These are phyloP conservation scores for Lotus japonicus DNA, from an alignment of 306 rosid species.

Conservation along the genomic window DNA sequence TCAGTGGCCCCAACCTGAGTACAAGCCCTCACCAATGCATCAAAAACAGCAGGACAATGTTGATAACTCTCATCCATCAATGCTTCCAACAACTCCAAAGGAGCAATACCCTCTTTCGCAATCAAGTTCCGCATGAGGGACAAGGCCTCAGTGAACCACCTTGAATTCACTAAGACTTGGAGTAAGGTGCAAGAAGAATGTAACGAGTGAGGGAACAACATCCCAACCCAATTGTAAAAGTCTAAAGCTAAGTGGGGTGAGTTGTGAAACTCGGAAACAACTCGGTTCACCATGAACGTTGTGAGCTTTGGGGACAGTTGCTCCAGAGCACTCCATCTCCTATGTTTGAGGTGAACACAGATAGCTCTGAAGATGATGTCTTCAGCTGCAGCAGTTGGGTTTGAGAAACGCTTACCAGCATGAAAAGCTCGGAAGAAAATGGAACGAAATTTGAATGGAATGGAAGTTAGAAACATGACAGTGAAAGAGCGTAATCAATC, in stretches of 20 bases:
- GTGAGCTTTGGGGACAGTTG: slow-evolving; percentile 36
- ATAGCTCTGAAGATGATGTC: slow-evolving; percentile 43
- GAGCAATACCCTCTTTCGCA: slow-evolving; percentile 16
- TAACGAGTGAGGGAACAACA: slow-evolving; percentile 24
- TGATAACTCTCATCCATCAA: slow-evolving; percentile 24
- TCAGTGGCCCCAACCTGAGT: slow-evolving; percentile 34
- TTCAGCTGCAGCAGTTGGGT: slow-evolving; percentile 30
- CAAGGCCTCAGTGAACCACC: slow-evolving; percentile 42
- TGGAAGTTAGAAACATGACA: neutral
- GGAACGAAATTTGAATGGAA: neutral
- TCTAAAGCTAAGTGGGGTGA: slow-evolving; percentile 43
- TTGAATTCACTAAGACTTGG: slow-evolving; percentile 47
- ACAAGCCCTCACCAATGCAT: slow-evolving; percentile 55
- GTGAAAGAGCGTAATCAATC: too few relatives aligned
- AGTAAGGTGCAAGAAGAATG: slow-evolving; percentile 39
- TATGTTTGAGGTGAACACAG: slow-evolving; percentile 41
- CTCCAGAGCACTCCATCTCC: slow-evolving; percentile 45
- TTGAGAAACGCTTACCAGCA: slow-evolving; percentile 30
- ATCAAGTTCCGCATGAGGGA: slow-evolving; percentile 35
- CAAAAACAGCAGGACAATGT: slow-evolving; percentile 39
- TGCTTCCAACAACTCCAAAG: slow-evolving; percentile 42
- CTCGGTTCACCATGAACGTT: slow-evolving; percentile 30
- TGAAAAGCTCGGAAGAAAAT: slow-evolving; percentile 18
- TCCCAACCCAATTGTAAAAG: slow-evolving; percentile 38
- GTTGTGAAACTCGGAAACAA: slow-evolving; percentile 39